Evolutionary conservation across 2,329 filamentous ascomycete genomes (phyloP).

Genomic region (Botryosphaeria dothidea): DNA sequence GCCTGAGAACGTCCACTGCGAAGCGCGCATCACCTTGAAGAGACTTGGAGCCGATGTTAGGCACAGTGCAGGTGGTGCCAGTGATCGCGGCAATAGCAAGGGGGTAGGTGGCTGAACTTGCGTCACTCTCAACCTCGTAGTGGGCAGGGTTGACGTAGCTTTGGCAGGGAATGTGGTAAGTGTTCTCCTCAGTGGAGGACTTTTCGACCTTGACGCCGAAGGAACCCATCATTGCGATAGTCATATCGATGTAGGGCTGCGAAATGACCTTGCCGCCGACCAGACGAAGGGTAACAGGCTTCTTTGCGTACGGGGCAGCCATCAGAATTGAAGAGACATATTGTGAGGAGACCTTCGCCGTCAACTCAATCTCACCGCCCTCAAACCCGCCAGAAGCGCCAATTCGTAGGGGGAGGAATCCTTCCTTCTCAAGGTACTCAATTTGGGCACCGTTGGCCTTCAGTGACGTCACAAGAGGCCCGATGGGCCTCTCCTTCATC

Average conservation of each 20-base stretch:
- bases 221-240: constrained; percentile 91
- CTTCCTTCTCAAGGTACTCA: constrained; percentile 79
- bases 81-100: constrained; percentile 93
- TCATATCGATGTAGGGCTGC: constrained; percentile 98
- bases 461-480: constrained; percentile 87
- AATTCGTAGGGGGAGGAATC: constrained; percentile 81
- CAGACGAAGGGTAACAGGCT: constrained; percentile 83
- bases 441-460: constrained; percentile 83
- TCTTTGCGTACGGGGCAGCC: constrained; percentile 95
- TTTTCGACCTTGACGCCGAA: constrained; percentile 82
- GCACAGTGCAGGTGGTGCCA: constrained; percentile 91
- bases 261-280: constrained; percentile 98
- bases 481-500: constrained; percentile 96
- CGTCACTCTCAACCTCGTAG: constrained; percentile 94
- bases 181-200: constrained; percentile 78
- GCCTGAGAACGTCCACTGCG: constrained; percentile 81
- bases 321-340: constrained; percentile 97
- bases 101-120: constrained; percentile 95
- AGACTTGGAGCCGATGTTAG: constrained; percentile 90
- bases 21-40: constrained; percentile 95
- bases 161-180: constrained; percentile 89
- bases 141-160: constrained; percentile 79
- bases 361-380: constrained; percentile 83
- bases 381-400: constrained; percentile 61
- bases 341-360: constrained; percentile 96